Conservation (phyloP, 176 grass and related monocot genomes). For the Eragrostis curvula region DNA sequence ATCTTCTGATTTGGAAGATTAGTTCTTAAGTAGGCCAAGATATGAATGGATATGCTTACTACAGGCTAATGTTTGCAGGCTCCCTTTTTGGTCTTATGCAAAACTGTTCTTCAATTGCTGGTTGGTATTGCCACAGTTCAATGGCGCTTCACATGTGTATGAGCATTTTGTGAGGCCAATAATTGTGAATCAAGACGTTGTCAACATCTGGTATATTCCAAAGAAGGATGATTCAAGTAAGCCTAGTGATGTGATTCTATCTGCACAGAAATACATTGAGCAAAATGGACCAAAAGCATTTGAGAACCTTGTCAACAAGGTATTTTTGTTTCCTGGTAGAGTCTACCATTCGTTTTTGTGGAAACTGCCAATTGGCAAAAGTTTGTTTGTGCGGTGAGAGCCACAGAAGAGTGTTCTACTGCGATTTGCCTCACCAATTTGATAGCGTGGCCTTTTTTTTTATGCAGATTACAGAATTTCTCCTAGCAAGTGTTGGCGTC, state of each 20-base stretch:
- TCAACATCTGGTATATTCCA: slow-evolving; percentile 81
- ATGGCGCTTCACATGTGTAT: slow-evolving; percentile 89
- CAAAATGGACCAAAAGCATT: slow-evolving; percentile 89
- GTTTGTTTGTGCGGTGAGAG: slow-evolving; percentile 27
- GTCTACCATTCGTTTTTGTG: slow-evolving; percentile 21
- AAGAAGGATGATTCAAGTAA: slow-evolving; percentile 61
- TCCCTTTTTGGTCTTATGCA: slow-evolving; percentile 91
- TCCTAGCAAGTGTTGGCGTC: neutral
- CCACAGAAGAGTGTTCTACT: neutral
- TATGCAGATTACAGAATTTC: neutral
- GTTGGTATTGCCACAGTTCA: slow-evolving; percentile 95
- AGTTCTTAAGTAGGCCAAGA: slow-evolving; percentile 4
- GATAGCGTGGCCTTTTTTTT: too few relatives aligned
- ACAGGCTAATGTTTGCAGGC: slow-evolving; percentile 50
- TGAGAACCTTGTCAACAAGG: slow-evolving; percentile 87
- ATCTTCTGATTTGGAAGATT: neutral
- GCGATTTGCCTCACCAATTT: neutral
- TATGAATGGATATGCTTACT: slow-evolving; percentile 37
- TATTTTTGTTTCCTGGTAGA: slow-evolving; percentile 43
- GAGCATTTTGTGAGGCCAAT: slow-evolving; percentile 84
- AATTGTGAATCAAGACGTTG: slow-evolving; percentile 77
- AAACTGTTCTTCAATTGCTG: slow-evolving; percentile 94
- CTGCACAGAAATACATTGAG: slow-evolving; percentile 83
- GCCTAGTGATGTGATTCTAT: slow-evolving; percentile 74
- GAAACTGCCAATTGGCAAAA: slow-evolving; percentile 6